A percentile compares a stretch with the other conserved stretches of the same genome.
Evolutionary conservation across 495 filamentous ascomycete species (phyloP).

Genomic region (Polyplosphaeria fusca): DNA sequence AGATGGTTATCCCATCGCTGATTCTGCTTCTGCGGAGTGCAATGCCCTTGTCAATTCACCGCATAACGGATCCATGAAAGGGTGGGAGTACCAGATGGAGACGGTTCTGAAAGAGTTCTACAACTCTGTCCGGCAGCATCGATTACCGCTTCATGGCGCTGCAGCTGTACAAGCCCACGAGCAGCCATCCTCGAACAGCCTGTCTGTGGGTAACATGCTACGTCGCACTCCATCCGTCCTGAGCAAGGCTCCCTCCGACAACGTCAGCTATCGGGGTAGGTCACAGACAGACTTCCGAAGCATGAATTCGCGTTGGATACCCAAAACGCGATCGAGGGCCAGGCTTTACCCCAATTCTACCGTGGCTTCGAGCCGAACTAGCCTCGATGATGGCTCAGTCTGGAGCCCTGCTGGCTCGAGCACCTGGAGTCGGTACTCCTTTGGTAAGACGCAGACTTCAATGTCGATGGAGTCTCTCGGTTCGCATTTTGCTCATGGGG

Average conservation of each 20-base stretch:
- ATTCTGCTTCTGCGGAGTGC: constrained; percentile 40
- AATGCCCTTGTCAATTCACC: constrained; percentile 74
- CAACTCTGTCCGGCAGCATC: constrained; percentile 77
- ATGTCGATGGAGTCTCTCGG: constrained; percentile 87
- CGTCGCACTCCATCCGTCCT: constrained; percentile 85
- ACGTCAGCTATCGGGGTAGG: constrained; percentile 65
- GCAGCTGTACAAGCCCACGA: constrained; percentile 36
- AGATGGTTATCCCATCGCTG: constrained; percentile 32
- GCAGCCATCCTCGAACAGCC: constrained; percentile 45
- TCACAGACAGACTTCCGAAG: constrained; percentile 60
- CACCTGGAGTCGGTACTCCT: constrained; percentile 92
- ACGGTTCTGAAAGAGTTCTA: constrained; percentile 89
- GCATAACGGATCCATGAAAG: constrained; percentile 70
- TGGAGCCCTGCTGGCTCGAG: constrained; percentile 88
- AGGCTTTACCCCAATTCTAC: constrained; percentile 74
- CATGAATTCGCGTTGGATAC: constrained; percentile 69
- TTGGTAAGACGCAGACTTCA: constrained; percentile 83
- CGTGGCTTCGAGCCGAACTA: constrained; percentile 88
- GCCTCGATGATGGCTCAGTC: constrained; percentile 85
- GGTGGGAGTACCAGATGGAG: constrained; percentile 89
- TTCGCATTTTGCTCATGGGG: constrained; percentile 71
- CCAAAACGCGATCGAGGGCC: constrained; percentile 81
- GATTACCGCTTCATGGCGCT: constrained; percentile 75
- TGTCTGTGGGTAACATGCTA: constrained; percentile 56
- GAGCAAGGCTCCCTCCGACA: constrained; percentile 80